These are phyloP conservation scores for Phytophthora agathidicida DNA, from an alignment of 352 stramenopile genomes.

Conservation along the genomic window DNA sequence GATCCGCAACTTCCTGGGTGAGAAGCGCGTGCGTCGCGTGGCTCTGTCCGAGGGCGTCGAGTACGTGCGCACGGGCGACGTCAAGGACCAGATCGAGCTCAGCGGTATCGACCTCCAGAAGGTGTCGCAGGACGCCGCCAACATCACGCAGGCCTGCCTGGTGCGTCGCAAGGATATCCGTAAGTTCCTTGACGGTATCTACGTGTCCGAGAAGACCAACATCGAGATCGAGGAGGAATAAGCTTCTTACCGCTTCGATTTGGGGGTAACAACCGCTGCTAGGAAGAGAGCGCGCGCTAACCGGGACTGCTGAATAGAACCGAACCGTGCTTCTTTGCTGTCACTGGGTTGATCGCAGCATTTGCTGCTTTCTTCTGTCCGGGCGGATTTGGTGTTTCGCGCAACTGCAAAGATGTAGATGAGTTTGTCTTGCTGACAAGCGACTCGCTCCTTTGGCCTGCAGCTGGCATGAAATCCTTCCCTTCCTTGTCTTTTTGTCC, in stretches of 20 bases:
- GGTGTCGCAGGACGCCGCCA: conserved; percentile 93
- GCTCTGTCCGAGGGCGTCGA: conserved; percentile 93
- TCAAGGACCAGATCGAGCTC: conserved; percentile 99
- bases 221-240: conserved; percentile 74
- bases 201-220: conserved; percentile 97
- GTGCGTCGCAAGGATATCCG: conserved; percentile 95
- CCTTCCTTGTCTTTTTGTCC: background rate
- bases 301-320: conserved; percentile 50
- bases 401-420: conserved; percentile 29
- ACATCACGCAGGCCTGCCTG: conserved; percentile 87
- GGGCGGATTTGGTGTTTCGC: conserved; percentile 87
- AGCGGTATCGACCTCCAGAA: conserved; percentile 97
- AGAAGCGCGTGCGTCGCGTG: conserved; percentile 98
- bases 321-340: conserved; percentile 64
- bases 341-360: conserved; percentile 90
- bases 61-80: conserved; percentile 95
- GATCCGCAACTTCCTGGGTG: conserved; percentile 99
- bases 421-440: conserved; percentile 7
- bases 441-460: conserved; percentile 15
- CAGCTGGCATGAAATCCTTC: conserved; percentile 60
- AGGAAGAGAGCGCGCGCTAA: conserved; percentile 43
- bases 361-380: conserved; percentile 90
- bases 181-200: conserved; percentile 99
- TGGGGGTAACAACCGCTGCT: conserved; percentile 29
- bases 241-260: conserved; percentile 29